Base-by-base conservation (phyloP, 306 rosid genomes). In the Gleditsia sinensis region DNA sequence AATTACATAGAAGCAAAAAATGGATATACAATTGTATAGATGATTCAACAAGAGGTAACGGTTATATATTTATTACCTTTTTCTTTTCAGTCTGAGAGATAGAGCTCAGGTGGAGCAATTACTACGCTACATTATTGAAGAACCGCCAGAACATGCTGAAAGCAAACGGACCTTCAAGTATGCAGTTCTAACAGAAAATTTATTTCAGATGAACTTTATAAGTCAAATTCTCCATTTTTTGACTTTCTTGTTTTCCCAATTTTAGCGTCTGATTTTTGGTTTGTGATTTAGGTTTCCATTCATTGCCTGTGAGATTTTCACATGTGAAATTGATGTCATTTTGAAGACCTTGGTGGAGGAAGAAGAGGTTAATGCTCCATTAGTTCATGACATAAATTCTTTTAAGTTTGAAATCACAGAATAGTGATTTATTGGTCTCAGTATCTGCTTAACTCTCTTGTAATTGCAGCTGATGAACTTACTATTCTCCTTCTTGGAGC, bases 301-400 rank as follows among this genome's bases (percentile, higher is more conserved):
- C 87, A 94, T 94, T 76, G 82, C 97, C 57, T 90, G 96, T 84
- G 97, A 94, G 89, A 85, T 94, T 74, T 94, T 94, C 65, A 94
- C 96, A 14, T 94, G 99, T 81, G 97, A 94, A 88, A 94, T 92
- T 86, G 99, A 94, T 79, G 99, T 94, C 78, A 94, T 94, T 80
- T 85, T 94, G 84, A 94, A 94, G 96, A 86, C 97, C 78, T 77
- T 94, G 80, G 99, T 88, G 61, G 99, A 94, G 74, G 99, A 94
- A 84, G 93, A 90, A 81, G 96, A 94, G 97, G 99, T 94, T 65
- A 46, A 25, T 46, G 67, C 65, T 64, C 56, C 20, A 10, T 19
- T 68, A 46, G n/a, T 50, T 74, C 14, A 64, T 57, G 66, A 33
- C 65, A 21, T 54, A 23, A 50, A 59, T 55, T 49, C n/a, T n/a